A percentile compares a stretch with the other conserved stretches of the same genome.
phyloP scores from a whole-genome alignment of 2,329 filamentous ascomycete genomes.

The Ophiostoma sp. region DNA sequence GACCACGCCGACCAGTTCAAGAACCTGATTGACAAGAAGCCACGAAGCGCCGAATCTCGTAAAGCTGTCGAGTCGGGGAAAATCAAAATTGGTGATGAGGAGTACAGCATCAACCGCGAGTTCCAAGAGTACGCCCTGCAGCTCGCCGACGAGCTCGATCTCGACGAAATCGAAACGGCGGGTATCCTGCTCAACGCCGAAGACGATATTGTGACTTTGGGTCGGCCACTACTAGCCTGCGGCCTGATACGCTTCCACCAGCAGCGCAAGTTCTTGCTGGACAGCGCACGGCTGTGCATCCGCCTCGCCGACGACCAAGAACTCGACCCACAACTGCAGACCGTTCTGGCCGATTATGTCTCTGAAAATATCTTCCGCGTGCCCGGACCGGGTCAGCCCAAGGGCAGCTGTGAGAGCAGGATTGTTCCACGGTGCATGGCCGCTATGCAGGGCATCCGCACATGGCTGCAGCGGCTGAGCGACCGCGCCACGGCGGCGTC shows the following conservation, averaged over 20 bases:
- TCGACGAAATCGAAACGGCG: slow-evolving; percentile 86
- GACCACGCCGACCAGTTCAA: slow-evolving; percentile 66
- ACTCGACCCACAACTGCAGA: slow-evolving; percentile 51
- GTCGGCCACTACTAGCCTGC: slow-evolving; percentile 72
- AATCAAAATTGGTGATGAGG: slow-evolving; percentile 67
- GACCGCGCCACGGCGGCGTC: slow-evolving; percentile 76
- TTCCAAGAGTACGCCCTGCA: slow-evolving; percentile 82
- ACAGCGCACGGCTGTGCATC: slow-evolving; percentile 78
- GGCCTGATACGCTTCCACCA: slow-evolving; percentile 87
- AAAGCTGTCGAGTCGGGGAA: slow-evolving; percentile 70
- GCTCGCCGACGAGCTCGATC: slow-evolving; percentile 81
- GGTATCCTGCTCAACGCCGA: slow-evolving; percentile 73
- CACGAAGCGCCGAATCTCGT: slow-evolving; percentile 74
- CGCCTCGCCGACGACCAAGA: slow-evolving; percentile 64
- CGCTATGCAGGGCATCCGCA: slow-evolving; percentile 73
- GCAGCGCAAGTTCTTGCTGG: slow-evolving; percentile 76
- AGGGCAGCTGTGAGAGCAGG: slow-evolving; percentile 50
- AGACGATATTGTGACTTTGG: slow-evolving; percentile 66
- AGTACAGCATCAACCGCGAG: slow-evolving; percentile 80
- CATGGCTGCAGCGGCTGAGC: slow-evolving; percentile 71
- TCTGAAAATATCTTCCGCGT: slow-evolving; percentile 58
- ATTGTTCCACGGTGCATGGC: slow-evolving; percentile 74
- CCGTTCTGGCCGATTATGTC: slow-evolving; percentile 54
- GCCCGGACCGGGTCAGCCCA: slow-evolving; percentile 45
- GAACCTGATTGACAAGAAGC: slow-evolving; percentile 71